Base-by-base conservation (phyloP, 2,329 filamentous ascomycete genomes). In the Trichoderma sp. region DNA sequence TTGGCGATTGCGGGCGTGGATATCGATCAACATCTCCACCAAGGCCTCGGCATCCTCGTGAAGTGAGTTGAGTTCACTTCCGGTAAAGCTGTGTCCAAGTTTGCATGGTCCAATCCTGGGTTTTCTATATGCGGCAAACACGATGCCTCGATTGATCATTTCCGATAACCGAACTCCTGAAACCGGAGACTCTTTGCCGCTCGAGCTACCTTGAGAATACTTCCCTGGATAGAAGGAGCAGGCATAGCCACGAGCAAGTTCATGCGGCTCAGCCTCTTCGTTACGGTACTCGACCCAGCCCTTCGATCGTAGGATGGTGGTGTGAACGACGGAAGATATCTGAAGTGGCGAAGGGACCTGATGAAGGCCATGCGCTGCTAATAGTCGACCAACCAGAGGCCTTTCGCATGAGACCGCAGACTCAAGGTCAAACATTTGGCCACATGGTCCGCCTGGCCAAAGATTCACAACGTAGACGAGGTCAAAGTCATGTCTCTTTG, bases 401-500 rank as follows among this genome's bases (percentile, higher is more conserved):
- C 70, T 69, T 5, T 64, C 66, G 3, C 66, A 65, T 10, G 67
- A 62, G 30, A 65, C 68, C 19, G 58, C 44, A 14, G 63, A 68
- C 7, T 65, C 66, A 17, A 65, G 47, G 5, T 52, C 59, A 12
- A 69, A 66, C 12, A 52, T 65, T 17, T 55, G 65, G 43, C 63
- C 34, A 34, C 59, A 66, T 17, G 68, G 67, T 55, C 68, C 65
- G 24, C 74, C 72, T 24, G 85, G 84, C 84, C 85, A 86, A 15
- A 87, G 74, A 67, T 83, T 86, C 67, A 86, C 81, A 34, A 87
- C 80, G 68, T 87, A 88, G 14, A 87, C 78, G 26, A 87, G 76
- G 68, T 86, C 83, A 60, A 88, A 86, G 61, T 83, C 78, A 72
- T 85, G 85, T 61, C 81, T 80, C 4, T 77, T 79, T 5, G 85